A percentile compares a stretch with the other conserved stretches of the same genome.
These are phyloP conservation scores for Trichoderma koningiopsis DNA, from an alignment of 2,329 filamentous ascomycete species.

Conservation along the genomic window DNA sequence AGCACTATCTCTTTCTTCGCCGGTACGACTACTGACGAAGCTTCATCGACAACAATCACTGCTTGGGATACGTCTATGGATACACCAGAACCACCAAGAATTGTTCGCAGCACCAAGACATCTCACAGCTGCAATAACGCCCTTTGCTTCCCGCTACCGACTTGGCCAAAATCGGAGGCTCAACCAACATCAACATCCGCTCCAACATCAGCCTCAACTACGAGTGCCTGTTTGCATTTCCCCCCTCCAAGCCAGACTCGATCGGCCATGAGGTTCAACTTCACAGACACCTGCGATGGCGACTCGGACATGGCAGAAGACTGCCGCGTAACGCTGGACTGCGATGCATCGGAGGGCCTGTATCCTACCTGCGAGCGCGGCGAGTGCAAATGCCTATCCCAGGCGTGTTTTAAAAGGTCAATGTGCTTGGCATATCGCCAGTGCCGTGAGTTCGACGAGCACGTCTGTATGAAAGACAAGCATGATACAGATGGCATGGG, in stretches of 20 bases:
- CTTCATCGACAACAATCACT: neutral
- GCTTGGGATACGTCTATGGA: neutral
- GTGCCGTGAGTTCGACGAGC: slow-evolving; percentile 24
- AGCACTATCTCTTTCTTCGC: neutral
- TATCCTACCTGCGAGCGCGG: slow-evolving; percentile 25
- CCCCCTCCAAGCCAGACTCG: neutral
- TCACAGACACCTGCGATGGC: slow-evolving; percentile 18
- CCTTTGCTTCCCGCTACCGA: neutral
- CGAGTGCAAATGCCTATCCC: slow-evolving; percentile 23
- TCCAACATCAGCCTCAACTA: neutral
- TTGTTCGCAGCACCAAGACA: neutral
- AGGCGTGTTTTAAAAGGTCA: slow-evolving; percentile 11
- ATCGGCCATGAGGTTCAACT: slow-evolving; percentile 1
- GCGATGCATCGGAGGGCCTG: slow-evolving; percentile 4
- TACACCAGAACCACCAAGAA: neutral
- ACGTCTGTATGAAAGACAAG: neutral
- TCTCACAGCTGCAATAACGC: neutral
- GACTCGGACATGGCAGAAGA: slow-evolving; percentile 17
- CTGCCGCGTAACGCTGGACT: slow-evolving; percentile 27
- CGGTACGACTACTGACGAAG: neutral
- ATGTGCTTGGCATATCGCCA: slow-evolving; percentile 19
- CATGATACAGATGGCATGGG: neutral
- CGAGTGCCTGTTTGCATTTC: neutral
- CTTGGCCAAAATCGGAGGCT: neutral
- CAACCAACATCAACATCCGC: neutral